Conservation (phyloP, 1,139 yeast species). For the Diutina siamensis region DNA sequence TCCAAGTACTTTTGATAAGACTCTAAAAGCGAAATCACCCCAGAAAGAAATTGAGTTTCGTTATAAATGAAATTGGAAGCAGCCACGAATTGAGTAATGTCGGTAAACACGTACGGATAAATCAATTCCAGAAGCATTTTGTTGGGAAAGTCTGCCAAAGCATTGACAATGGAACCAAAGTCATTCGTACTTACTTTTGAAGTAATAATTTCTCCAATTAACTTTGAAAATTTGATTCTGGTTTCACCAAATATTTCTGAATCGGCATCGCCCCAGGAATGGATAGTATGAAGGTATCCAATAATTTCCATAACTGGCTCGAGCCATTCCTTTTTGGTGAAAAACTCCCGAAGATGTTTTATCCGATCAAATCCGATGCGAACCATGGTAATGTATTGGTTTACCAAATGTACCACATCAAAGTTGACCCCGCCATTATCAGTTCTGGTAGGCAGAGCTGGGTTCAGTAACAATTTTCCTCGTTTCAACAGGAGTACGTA, state of each 20-base stretch:
- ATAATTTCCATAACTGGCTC: conserved; percentile 30
- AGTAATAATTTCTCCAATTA: not conserved
- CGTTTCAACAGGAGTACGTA: conserved; percentile 19
- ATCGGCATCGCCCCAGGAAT: not conserved
- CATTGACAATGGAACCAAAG: not conserved
- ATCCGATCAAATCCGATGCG: conserved; percentile 19
- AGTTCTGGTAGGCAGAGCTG: not conserved
- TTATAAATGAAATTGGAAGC: conserved; percentile 26
- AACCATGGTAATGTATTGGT: conserved; percentile 21
- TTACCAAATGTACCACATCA: conserved; percentile 26
- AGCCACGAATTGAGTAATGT: conserved; percentile 21
- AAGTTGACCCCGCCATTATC: conserved; percentile 14
- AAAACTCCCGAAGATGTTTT: conserved; percentile 15
- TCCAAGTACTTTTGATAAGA: not conserved
- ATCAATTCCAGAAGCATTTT: conserved; percentile 23
- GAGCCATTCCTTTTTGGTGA: conserved; percentile 22
- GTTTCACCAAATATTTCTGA: not conserved
- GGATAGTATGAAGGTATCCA: conserved; percentile 16
- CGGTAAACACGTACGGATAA: conserved; percentile 23
- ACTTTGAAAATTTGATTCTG: not conserved
- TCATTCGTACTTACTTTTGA: not conserved
- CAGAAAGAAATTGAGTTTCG: conserved; percentile 22
- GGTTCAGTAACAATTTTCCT: conserved; percentile 21
- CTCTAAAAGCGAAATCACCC: conserved; percentile 7
- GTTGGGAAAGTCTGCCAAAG: not conserved